Evolutionary conservation across 78 protist species (phyloP), one percentile per base, ranked within the genome.

Genomic region (Corallochytrium limacisporum): DNA sequence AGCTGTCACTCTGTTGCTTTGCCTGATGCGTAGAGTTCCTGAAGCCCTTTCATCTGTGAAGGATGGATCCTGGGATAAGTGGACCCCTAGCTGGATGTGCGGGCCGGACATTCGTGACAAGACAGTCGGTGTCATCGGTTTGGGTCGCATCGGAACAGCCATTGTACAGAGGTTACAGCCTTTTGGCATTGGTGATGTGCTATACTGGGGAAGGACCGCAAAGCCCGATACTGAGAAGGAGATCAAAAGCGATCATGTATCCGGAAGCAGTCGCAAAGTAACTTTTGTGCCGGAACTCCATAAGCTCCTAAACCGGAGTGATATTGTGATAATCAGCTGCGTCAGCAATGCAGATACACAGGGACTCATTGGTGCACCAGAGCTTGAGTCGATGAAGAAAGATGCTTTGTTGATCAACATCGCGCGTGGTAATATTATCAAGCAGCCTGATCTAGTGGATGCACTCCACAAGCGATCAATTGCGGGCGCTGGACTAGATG

Each of bases 111-210:
- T 60, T 3, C 16, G 37, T 6, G 57, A 44, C 1, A 29, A 8
- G 24, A 72, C 77, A 5, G 54, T 61, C 20, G 77, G 77, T 44
- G 10, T 72, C 16, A 26, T 72, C 7, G 77, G 77, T 1, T 2
- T 72, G 28, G 77, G 77, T 8, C 42, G 71, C 38, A 72, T 72
- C 18, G 77, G 77, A 2, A 32, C 37, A 6, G 63, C 61, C 28
- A 29, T 69, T 3, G 74, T 69, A 29, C 42, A 31, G 8, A 29
- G 74, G 2, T 5, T 43, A 20, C 2, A 15, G 9, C 47, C 35
- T 5, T 49, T 62, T 8, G 37, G 71, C 28, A 59, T 18, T 28
- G 10, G 36, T 15, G 2, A 5, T 5, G 35, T 50, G 26, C 32
- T 50, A 35, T 50, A 50, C 12, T 50, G 24, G n/a, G 57, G 57